Conservation (phyloP, 768 basidiomycete genomes). For the Pholiota microspora region DNA sequence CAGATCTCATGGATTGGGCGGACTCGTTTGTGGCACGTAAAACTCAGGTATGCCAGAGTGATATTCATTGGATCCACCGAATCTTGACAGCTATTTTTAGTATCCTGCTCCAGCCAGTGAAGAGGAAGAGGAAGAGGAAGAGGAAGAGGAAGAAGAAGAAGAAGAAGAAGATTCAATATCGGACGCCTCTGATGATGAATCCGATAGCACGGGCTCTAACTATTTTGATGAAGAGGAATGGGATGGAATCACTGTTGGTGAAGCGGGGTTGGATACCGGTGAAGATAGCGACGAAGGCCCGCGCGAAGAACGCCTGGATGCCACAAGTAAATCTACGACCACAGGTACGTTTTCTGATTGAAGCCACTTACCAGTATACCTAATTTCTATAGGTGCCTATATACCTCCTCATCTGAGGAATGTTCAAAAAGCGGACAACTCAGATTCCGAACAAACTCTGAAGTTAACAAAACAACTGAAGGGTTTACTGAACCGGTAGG, state of each 20-base stretch:
- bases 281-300: conserved; percentile 17
- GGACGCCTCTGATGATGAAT: conserved; percentile 16
- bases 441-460: conserved; percentile 34
- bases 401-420: conserved; percentile 80
- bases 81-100: not conserved
- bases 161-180: not conserved
- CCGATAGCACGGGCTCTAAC: conserved; percentile 10
- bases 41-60: conserved; percentile 10
- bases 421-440: conserved; percentile 14
- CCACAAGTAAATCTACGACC: conserved; percentile 6
- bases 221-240: conserved; percentile 32
- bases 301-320: not conserved
- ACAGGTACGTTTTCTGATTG: conserved; percentile 12
- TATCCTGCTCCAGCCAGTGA: no score
- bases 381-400: conserved; percentile 46
- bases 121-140: not conserved
- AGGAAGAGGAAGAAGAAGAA: conserved; percentile 25
- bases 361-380: not conserved
- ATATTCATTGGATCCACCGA: not conserved
- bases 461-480: conserved; percentile 79
- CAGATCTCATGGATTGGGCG: conserved; percentile 58
- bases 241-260: conserved; percentile 27
- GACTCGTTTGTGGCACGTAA: conserved; percentile 29
- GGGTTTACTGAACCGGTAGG: conserved; percentile 83
- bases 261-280: not conserved